These are phyloP conservation scores for Dothidotthia symphoricarpi DNA, from an alignment of 2,329 filamentous ascomycete genomes.

Conservation along the genomic window DNA sequence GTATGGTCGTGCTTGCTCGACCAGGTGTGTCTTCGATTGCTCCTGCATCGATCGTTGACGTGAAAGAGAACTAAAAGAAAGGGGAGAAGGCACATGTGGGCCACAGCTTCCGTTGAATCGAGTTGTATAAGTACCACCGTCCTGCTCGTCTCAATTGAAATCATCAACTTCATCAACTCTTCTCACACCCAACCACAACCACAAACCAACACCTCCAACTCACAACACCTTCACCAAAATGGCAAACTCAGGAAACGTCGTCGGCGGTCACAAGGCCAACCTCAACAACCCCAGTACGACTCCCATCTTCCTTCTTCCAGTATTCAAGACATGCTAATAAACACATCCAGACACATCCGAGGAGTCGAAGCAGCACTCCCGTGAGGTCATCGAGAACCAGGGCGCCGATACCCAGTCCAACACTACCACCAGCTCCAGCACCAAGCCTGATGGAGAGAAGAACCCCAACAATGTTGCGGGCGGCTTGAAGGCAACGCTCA, in stretches of 20 bases:
- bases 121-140: slow-evolving; percentile 1
- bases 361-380: slow-evolving; percentile 57
- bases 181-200: neutral
- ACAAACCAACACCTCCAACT: slow-evolving; percentile 1
- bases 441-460: slow-evolving; percentile 41
- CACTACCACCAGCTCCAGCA: slow-evolving; percentile 16
- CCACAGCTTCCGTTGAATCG: too few relatives aligned
- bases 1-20: neutral
- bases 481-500: slow-evolving; percentile 45
- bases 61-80: neutral
- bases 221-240: slow-evolving; percentile 30
- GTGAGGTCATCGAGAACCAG: slow-evolving; percentile 50
- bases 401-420: neutral
- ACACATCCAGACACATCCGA: slow-evolving; percentile 48
- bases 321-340: neutral
- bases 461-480: slow-evolving; percentile 54
- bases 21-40: neutral
- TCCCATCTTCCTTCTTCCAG: neutral
- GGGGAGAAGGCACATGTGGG: neutral
- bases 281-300: slow-evolving; percentile 53
- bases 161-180: slow-evolving; percentile 1
- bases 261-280: slow-evolving; percentile 60
- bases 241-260: slow-evolving; percentile 53
- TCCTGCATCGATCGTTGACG: slow-evolving; percentile 2
- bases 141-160: neutral